Percentiles rank a stretch among this genome's conserved stretches.
Conservation (phyloP, 371 early-diverging fungal genomes). For the Mortierella sp. region DNA sequence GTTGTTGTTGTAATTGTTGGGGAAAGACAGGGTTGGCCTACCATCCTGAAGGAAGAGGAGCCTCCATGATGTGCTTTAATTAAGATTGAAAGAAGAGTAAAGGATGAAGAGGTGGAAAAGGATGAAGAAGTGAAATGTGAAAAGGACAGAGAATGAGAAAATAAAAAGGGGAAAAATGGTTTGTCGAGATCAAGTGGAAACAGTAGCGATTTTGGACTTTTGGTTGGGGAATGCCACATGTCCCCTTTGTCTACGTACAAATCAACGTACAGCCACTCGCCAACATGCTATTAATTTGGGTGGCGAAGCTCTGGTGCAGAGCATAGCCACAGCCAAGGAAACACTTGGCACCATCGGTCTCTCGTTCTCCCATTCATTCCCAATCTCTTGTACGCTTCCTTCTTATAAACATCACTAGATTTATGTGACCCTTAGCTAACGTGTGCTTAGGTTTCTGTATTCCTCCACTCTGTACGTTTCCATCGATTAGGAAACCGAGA, state of each 20-base stretch:
- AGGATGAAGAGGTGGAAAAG: not conserved
- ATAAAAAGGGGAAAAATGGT: not conserved
- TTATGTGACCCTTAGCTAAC: too few relatives aligned
- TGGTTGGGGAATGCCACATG: constrained; percentile 1
- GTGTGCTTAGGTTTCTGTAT: too few relatives aligned
- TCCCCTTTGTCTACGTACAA: not conserved
- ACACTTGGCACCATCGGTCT: too few relatives aligned
- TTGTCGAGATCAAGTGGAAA: not conserved
- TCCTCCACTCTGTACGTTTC: too few relatives aligned
- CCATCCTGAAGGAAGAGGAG: constrained; percentile 43
- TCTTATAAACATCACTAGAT: too few relatives aligned
- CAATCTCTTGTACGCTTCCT: too few relatives aligned
- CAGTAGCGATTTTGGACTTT: constrained; percentile 32
- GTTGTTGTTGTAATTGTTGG: not conserved
- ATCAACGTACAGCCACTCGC: too few relatives aligned
- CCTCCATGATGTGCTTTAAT: constrained; percentile 17
- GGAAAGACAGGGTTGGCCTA: constrained; percentile 2
- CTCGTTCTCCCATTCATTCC: too few relatives aligned
- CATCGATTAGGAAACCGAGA: too few relatives aligned
- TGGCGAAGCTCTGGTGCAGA: too few relatives aligned
- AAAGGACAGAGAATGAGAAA: not conserved
- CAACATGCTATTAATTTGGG: too few relatives aligned
- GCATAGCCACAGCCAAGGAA: too few relatives aligned
- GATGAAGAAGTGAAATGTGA: not conserved
- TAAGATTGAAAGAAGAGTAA: not conserved